phyloP scores from a whole-genome alignment of 2,329 filamentous ascomycete species.

The Alternaria viburni region DNA sequence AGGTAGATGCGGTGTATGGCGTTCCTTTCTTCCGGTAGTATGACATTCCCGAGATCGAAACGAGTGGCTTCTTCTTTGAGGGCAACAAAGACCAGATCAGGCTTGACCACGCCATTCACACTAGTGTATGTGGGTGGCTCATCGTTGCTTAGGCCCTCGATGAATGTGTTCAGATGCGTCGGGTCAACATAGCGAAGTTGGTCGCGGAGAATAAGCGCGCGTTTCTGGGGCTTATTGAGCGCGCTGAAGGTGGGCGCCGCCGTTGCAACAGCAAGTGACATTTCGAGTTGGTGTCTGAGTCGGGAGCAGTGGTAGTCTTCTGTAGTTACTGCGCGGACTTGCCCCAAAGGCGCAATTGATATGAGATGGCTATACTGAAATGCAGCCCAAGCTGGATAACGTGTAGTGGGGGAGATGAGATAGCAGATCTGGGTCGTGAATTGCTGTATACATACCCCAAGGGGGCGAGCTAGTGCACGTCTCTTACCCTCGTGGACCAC shows the following conservation, averaged over 20 bases:
- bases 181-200: slow-evolving; percentile 33
- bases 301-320: background rate
- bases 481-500: background rate
- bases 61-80: slow-evolving; percentile 27
- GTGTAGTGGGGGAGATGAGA: background rate
- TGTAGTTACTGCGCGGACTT: background rate
- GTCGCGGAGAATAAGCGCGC: slow-evolving; percentile 34
- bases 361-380: background rate
- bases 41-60: slow-evolving; percentile 41
- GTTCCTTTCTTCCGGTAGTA: slow-evolving; percentile 24
- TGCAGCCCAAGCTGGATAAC: background rate
- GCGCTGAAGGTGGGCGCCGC: slow-evolving; percentile 21
- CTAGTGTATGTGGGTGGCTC: slow-evolving; percentile 40
- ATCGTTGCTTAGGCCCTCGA: slow-evolving; percentile 29
- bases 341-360: background rate
- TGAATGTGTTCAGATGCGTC: slow-evolving; percentile 35
- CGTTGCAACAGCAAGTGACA: slow-evolving; percentile 9
- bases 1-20: slow-evolving; percentile 19
- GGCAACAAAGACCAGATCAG: slow-evolving; percentile 27
- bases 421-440: background rate
- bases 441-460: background rate
- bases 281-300: background rate
- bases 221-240: slow-evolving; percentile 37
- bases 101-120: slow-evolving; percentile 26
- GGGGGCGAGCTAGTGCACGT: background rate